Evolutionary conservation across 768 basidiomycete species (phyloP), one percentile per base, ranked within the genome.

Genomic region (Lactifluus subvellereus): DNA sequence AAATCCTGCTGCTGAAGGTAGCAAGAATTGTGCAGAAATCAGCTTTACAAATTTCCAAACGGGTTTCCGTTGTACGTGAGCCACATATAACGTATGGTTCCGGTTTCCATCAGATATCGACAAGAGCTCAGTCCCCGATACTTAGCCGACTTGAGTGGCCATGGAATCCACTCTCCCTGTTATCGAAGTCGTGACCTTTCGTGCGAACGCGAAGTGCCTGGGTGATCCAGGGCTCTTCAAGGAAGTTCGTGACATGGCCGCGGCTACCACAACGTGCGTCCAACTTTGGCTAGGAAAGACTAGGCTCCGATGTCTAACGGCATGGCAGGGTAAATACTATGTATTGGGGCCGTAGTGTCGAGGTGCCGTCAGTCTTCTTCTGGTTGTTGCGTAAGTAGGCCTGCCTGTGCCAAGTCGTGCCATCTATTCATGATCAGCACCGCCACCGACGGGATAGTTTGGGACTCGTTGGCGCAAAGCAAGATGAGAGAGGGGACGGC

Each of bases 331-430:
- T 47, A 20, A 47, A 61, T 8, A 8, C 40, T 7, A 48, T 55
- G 54, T 56, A 49, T 18, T 61, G 60, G 60, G 60, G 60, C 20
- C 54, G 54, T 18, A 55, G 37, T 35, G 6, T 61, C 60, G 47
- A 61, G 8, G 11, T 6, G 2, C 52, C 54, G 9, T 38, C 30
- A 8, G 16, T 18, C 18, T 49, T 61, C 35, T 11, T 48, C 33
- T 61, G 60, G 60, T 30, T 61, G 6, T 16, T 61, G 18, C 10
- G 60, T 61, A 45, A 54, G 60, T 40, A 54, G 30, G 30, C 9
- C 16, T 35, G 18, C 45, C 14, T 22, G 13, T 20, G 10, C 10
- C 6, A 22, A 20, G 20, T 47, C 33, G 9, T 13, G 27, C 27
- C 33, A 9, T 53, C 8, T 8, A 7, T 7, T 53, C 33, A 20